Conservation (phyloP, 2,329 filamentous ascomycete genomes). For the Phyllosticta capitalensis region DNA sequence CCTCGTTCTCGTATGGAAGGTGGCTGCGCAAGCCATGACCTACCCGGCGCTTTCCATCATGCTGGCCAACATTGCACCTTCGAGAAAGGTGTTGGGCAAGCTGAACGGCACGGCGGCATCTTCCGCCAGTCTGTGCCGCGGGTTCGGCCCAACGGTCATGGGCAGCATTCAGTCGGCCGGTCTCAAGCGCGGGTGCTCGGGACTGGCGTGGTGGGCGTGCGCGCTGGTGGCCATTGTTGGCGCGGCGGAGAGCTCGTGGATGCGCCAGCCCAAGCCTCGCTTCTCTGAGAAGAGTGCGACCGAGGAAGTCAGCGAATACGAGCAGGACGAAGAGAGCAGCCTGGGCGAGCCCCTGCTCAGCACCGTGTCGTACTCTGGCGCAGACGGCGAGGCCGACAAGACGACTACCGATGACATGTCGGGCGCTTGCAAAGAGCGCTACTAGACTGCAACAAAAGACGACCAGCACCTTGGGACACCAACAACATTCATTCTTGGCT, state of each 20-base stretch:
- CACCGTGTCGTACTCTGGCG: constrained; percentile 8
- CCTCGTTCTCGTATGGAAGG: constrained; percentile 76
- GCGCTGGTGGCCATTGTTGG: constrained; percentile 67
- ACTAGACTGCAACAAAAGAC: neutral
- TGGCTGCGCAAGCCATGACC: constrained; percentile 80
- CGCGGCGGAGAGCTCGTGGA: constrained; percentile 63
- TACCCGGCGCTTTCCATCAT: constrained; percentile 88
- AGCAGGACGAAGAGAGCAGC: constrained; percentile 22
- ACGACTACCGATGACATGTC: constrained; percentile 5
- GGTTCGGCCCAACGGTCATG: constrained; percentile 80
- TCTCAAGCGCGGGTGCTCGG: constrained; percentile 70
- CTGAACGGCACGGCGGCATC: constrained; percentile 91
- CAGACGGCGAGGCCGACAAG: constrained; percentile 5
- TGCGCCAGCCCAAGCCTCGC: constrained; percentile 52
- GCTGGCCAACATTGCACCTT: constrained; percentile 78
- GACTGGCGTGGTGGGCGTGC: constrained; percentile 88
- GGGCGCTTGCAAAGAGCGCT: constrained; percentile 3
- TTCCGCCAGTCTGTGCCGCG: constrained; percentile 78
- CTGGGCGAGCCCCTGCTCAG: constrained; percentile 17
- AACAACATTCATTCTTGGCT: neutral
- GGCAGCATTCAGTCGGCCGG: constrained; percentile 77
- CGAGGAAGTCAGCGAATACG: constrained; percentile 15
- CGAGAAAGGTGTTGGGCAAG: constrained; percentile 73
- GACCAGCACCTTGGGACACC: neutral
- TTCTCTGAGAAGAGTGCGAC: constrained; percentile 10